A percentile compares a stretch with the other conserved stretches of the same genome.
Evolutionary conservation across 2,329 filamentous ascomycete genomes (phyloP).

Genomic region (Ceratocystiopsis minuta): DNA sequence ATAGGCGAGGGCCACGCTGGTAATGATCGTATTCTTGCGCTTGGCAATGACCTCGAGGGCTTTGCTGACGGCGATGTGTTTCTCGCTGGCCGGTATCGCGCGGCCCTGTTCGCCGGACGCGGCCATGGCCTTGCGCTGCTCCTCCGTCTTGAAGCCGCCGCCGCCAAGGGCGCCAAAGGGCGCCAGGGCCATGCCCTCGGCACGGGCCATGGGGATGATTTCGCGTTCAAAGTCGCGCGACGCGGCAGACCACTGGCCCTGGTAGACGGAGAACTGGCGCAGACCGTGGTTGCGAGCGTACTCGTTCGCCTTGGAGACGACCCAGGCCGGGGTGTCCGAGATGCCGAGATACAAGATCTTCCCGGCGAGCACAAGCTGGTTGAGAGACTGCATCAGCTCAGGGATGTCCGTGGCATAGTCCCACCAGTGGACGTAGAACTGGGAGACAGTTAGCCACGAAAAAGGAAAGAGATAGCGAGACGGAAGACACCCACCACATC

Average conservation of each 20-base stretch:
- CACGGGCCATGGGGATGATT: conserved; percentile 46
- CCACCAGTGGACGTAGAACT: conserved; percentile 35
- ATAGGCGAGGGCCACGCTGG: conserved; percentile 47
- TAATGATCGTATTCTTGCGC: conserved; percentile 24
- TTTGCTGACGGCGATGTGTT: conserved; percentile 31
- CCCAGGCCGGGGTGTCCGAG: conserved; percentile 38
- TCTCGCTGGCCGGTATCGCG: conserved; percentile 24
- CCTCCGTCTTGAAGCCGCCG: conserved; percentile 17
- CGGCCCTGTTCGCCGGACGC: conserved; percentile 18
- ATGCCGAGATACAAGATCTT: conserved; percentile 43
- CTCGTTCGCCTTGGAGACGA: conserved; percentile 32
- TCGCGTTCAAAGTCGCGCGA: conserved; percentile 51
- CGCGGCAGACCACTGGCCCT: conserved; percentile 43
- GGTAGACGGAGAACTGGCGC: conserved; percentile 43
- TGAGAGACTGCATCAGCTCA: conserved; percentile 41
- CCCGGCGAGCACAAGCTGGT: conserved; percentile 29
- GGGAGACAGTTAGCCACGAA: background rate
- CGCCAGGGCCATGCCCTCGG: conserved; percentile 36
- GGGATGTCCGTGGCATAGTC: conserved; percentile 35
- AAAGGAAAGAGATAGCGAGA: background rate
- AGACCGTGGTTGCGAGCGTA: conserved; percentile 43
- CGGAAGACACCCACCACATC: conserved; percentile 31
- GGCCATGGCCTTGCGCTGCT: conserved; percentile 10
- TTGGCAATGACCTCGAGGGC: conserved; percentile 31
- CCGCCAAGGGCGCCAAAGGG: conserved; percentile 36